phyloP scores from a whole-genome alignment of 2,329 filamentous ascomycete species.

The Arthrinium phaeospermum region DNA sequence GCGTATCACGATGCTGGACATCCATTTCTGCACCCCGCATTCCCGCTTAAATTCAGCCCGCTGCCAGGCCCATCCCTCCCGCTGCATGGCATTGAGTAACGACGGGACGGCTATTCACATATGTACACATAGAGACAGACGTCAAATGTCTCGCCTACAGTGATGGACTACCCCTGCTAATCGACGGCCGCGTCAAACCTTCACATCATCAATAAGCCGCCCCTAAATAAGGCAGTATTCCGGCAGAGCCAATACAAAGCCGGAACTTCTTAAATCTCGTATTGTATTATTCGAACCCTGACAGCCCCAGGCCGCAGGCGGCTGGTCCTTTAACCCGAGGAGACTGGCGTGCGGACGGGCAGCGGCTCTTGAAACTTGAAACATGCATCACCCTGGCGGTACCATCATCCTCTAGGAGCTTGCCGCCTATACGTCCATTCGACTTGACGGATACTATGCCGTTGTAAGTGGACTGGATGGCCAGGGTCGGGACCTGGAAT shows the following conservation, averaged over 20 bases:
- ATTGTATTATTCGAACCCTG: background rate
- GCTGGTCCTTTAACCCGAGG: background rate
- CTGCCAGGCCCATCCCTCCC: conserved; percentile 1
- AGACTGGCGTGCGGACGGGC: background rate
- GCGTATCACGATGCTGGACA: background rate
- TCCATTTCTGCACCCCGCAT: conserved; percentile 10
- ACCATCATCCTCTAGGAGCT: background rate
- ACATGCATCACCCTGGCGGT: background rate
- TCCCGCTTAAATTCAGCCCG: conserved; percentile 10
- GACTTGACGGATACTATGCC: too few species aligned
- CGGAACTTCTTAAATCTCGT: background rate
- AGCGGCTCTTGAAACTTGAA: background rate
- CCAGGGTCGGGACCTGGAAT: background rate
- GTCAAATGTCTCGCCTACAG: background rate
- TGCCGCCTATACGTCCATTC: background rate
- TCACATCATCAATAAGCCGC: background rate
- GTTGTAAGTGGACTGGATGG: background rate
- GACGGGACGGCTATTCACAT: background rate
- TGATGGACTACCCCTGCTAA: background rate
- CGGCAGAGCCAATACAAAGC: background rate
- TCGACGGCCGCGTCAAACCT: background rate
- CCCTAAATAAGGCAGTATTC: background rate
- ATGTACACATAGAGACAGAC: background rate
- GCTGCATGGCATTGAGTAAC: background rate
- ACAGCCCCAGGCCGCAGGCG: too few species aligned